Base-by-base conservation (phyloP, 805 yeast species). In the Ogataea methylovora region DNA sequence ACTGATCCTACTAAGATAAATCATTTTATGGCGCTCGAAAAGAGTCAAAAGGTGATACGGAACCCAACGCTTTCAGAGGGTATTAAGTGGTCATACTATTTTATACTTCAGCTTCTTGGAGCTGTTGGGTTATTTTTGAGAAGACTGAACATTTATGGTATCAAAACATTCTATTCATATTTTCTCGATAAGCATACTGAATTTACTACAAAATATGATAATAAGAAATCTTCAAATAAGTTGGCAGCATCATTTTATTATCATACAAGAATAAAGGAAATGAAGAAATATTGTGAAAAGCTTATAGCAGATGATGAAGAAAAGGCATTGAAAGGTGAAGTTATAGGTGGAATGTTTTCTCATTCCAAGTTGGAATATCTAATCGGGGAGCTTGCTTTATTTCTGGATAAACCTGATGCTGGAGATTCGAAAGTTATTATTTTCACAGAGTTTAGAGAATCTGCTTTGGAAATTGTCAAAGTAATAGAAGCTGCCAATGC, bases 401-500 rank as follows among this genome's bases (percentile, higher is more conserved):
- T 85, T 47, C 77, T 79, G 40, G 48, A 55, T 3, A 48, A 56
- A 5, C 44, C 56, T 3, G 57, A 64, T 24, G 60, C 58, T 10
- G 45, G 54, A 2, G 71, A 76, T 34, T 82, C 94, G 1, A 71
- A 84, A 43, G 92, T 81, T 3, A 94, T 92, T 28, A 69, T 92
- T 0, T 92, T 92, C 55, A 83, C 95, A 0, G 95, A 88, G 52
- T 72, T 76, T 39, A 71, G 99, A 52, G 94, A 85, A 42, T 81
- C 95, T 4, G 98, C 97, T 0, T 60, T 84, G 27, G 97, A 88
- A 42, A 81, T 92, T 29, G 85, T 84, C 2, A 77, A 76, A 42
- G 70, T 69, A 34, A 58, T 78, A 30, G 90, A 81, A 42, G 45
- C 46, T 27, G 51, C 57, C 8, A 56, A 54, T 38, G 34, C 29